These are phyloP conservation scores for Xerocomellus dryophilus DNA, from an alignment of 768 basidiomycete genomes.

Conservation along the genomic window DNA sequence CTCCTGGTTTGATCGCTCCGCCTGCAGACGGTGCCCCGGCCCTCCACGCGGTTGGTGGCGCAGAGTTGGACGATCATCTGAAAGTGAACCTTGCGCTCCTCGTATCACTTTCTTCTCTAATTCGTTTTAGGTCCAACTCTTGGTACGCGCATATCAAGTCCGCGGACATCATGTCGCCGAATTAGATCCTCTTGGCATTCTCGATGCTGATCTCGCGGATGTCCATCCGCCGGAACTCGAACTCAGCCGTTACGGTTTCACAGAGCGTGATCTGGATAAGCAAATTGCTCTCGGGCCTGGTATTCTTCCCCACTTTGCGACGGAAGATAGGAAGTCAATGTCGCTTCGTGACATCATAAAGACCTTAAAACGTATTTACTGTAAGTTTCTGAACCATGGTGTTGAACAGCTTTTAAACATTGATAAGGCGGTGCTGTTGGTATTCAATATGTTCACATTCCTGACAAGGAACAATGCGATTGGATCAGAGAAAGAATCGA, in stretches of 20 bases:
- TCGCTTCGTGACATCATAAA: slow-evolving; percentile 88
- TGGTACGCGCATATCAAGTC: slow-evolving; percentile 98
- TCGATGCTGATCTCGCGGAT: slow-evolving; percentile 81
- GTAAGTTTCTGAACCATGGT: slow-evolving; percentile 45
- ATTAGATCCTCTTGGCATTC: slow-evolving; percentile 92
- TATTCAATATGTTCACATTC: slow-evolving; percentile 92
- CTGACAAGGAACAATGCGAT: slow-evolving; percentile 97
- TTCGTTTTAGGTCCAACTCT: slow-evolving; percentile 78
- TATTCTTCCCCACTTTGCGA: slow-evolving; percentile 93
- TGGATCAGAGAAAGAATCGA: slow-evolving; percentile 98
- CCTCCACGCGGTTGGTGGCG: slow-evolving; percentile 62
- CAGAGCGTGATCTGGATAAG: slow-evolving; percentile 90
- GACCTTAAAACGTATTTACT: slow-evolving; percentile 89
- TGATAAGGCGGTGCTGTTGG: slow-evolving; percentile 77
- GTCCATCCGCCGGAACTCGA: slow-evolving; percentile 85
- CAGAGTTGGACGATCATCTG: slow-evolving; percentile 87
- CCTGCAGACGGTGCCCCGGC: slow-evolving; percentile 81
- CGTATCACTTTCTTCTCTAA: slow-evolving; percentile 1
- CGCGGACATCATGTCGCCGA: slow-evolving; percentile 96
- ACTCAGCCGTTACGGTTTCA: slow-evolving; percentile 92
- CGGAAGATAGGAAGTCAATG: slow-evolving; percentile 83
- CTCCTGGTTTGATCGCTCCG: slow-evolving; percentile 67
- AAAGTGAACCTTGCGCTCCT: slow-evolving; percentile 54
- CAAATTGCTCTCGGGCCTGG: slow-evolving; percentile 94
- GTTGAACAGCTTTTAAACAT: slow-evolving; percentile 3